Evolutionary conservation across 139 green algal genomes (phyloP).

Genomic region (Chlamydomonas incerta): DNA sequence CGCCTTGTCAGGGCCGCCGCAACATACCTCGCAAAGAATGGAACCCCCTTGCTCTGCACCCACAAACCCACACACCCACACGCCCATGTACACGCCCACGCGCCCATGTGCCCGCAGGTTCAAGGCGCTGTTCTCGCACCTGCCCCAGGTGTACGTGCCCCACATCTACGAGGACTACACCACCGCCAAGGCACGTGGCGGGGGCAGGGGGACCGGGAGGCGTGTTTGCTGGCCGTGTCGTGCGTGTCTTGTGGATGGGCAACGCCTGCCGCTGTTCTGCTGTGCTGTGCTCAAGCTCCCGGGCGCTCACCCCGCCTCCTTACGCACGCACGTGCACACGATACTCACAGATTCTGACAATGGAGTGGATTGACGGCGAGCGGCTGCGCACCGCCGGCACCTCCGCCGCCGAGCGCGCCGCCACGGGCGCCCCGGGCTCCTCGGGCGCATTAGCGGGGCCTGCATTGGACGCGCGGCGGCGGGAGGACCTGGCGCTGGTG

Average conservation of each 20-base stretch:
- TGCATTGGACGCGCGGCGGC: background rate
- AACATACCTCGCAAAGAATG: no score
- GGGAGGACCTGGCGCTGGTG: constrained; percentile 88
- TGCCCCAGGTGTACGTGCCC: constrained; percentile 69
- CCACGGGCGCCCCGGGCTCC: background rate
- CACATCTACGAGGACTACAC: constrained; percentile 55
- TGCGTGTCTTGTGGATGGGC: background rate
- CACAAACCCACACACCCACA: no score
- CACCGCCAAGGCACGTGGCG: constrained; percentile 46
- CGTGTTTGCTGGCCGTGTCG: background rate
- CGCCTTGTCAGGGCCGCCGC: no score
- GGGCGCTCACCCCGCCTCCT: no score
- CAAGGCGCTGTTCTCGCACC: constrained; percentile 60
- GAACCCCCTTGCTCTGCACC: no score
- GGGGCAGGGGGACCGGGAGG: no score
- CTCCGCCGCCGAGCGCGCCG: background rate
- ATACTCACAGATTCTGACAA: constrained; percentile 77
- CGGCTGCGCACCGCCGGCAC: constrained; percentile 71
- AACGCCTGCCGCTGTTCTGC: no score
- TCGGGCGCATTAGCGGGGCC: background rate
- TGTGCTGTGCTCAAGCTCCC: no score
- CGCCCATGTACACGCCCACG: no score
- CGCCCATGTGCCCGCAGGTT: constrained; percentile 41
- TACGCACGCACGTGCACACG: no score
- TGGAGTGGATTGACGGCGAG: constrained; percentile 93